A percentile compares a stretch with the other conserved stretches of the same genome.
Conservation (phyloP, 345 rosid species). For the Eucalyptus tenuipes region DNA sequence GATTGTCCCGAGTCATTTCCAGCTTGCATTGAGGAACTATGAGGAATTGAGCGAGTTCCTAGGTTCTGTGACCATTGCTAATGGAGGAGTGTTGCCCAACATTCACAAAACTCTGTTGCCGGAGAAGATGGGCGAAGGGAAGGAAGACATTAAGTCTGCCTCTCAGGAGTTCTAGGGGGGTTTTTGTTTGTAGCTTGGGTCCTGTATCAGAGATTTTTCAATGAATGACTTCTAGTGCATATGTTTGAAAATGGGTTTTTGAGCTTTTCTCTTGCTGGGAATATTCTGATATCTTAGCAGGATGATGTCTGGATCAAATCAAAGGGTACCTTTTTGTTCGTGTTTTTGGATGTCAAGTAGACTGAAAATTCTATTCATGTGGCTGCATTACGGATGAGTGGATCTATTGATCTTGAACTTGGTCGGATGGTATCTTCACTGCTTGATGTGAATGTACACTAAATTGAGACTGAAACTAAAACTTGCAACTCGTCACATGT, state of each 20-base stretch:
- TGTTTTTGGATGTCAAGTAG: background rate
- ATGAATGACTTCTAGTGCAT: background rate
- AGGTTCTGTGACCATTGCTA: conserved; percentile 48
- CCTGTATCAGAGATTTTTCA: background rate
- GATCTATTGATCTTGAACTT: background rate
- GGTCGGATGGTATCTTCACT: background rate
- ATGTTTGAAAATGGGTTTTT: background rate
- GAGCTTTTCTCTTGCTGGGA: background rate
- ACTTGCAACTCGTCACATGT: background rate
- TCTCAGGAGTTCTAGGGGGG: conserved; percentile 42
- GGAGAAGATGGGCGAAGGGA: conserved; percentile 32
- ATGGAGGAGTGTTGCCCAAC: conserved; percentile 62
- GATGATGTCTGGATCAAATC: background rate
- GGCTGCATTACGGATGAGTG: background rate
- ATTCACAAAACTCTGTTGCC: conserved; percentile 57
- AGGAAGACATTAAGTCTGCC: conserved; percentile 49
- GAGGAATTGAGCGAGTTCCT: conserved; percentile 59
- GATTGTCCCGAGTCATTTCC: conserved; percentile 59
- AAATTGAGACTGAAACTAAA: background rate
- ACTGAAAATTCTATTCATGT: background rate
- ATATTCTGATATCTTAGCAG: background rate
- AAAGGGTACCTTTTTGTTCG: background rate
- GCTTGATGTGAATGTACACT: background rate
- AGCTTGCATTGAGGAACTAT: conserved; percentile 61
- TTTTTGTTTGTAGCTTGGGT: background rate